Evolutionary conservation across 2,329 filamentous ascomycete species (phyloP), one percentile per base, ranked within the genome.

Genomic region (Cladosporium velox): DNA sequence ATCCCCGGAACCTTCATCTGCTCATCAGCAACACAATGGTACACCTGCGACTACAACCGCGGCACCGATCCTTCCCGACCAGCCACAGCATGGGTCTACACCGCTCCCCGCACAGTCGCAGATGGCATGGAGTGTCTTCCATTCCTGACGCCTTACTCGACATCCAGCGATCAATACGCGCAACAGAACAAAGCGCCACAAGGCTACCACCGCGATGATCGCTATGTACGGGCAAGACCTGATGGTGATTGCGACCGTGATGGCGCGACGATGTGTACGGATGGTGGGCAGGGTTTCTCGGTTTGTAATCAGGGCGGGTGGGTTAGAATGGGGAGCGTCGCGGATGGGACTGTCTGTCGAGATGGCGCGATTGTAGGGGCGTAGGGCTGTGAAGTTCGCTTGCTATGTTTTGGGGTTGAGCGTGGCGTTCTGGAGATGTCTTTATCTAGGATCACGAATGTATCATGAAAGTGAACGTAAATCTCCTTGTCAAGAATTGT

Each of bases 1-100:
- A 72, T 74, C 1, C 78, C 77, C 0, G 77, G 77, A 24, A 75
- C 76, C n/a, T 79, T 78, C 72, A 74, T 80, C 67, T 80, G 79
- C 76, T 75, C 74, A 32, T 75, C 72, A 3, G 32, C 64, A 21
- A 74, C 68, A 2, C 70, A 73, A 24, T 80, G 76, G 71, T 72
- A 75, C 51, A 80, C 77, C 10, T 80, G 78, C 71, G 71, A 74
- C 67, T 75, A 73, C 68, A 71, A 71, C 54, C 69, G 71, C 59
- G 71, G 68, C 51, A 67, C 67, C 47, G 67, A 68, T 44, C 44
- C 67, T 21, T 58, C 44, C 5, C 55, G 59, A 14, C 61, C 70
- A 7, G 55, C 68, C 8, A 55, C 63, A 18, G 62, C 62, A 12
- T 79, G 74, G 73, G 69, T 75, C 4, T 80, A 78, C 65, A 72